These are phyloP conservation scores for Chlamydomonas schloesseri DNA, from an alignment of 139 green algal genomes.

Conservation along the genomic window DNA sequence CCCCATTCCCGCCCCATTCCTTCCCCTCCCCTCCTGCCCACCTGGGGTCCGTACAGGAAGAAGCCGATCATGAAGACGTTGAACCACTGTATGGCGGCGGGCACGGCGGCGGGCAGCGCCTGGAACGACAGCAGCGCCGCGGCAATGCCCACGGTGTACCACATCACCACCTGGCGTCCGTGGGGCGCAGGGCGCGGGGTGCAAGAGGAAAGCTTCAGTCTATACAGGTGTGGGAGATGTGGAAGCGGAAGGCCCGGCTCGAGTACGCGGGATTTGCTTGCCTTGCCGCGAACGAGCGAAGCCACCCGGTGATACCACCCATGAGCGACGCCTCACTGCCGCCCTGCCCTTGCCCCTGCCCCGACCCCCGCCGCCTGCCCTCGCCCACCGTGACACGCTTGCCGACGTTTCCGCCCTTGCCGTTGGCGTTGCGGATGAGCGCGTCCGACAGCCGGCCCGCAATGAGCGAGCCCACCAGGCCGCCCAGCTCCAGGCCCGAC, in stretches of 20 bases:
- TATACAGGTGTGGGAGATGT: neutral
- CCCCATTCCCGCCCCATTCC: too few relatives aligned
- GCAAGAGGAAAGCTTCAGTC: neutral
- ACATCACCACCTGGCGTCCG: slow-evolving; percentile 85
- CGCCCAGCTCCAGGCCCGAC: slow-evolving; percentile 97
- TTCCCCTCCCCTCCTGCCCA: too few relatives aligned
- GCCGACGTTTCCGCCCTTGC: slow-evolving; percentile 86
- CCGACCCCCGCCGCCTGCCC: neutral
- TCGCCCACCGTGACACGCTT: slow-evolving; percentile 87
- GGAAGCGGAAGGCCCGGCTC: too few relatives aligned
- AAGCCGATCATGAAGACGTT: slow-evolving; percentile 97
- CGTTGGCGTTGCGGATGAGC: slow-evolving; percentile 70
- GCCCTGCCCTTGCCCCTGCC: too few relatives aligned
- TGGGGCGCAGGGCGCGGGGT: too few relatives aligned
- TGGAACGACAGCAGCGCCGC: slow-evolving; percentile 80
- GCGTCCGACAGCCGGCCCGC: slow-evolving; percentile 86
- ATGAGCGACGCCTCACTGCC: too few relatives aligned
- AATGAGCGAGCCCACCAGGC: slow-evolving; percentile 90
- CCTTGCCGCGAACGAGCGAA: too few relatives aligned
- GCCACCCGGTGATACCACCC: too few relatives aligned
- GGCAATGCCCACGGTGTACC: slow-evolving; percentile 92
- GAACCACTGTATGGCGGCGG: slow-evolving; percentile 83
- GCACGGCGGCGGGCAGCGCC: slow-evolving; percentile 70
- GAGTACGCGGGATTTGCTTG: too few relatives aligned
- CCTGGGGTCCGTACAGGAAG: slow-evolving; percentile 89